These are phyloP conservation scores for Magnolia changhungtana DNA, from an alignment of 164 flowering plant genomes.

Conservation along the genomic window DNA sequence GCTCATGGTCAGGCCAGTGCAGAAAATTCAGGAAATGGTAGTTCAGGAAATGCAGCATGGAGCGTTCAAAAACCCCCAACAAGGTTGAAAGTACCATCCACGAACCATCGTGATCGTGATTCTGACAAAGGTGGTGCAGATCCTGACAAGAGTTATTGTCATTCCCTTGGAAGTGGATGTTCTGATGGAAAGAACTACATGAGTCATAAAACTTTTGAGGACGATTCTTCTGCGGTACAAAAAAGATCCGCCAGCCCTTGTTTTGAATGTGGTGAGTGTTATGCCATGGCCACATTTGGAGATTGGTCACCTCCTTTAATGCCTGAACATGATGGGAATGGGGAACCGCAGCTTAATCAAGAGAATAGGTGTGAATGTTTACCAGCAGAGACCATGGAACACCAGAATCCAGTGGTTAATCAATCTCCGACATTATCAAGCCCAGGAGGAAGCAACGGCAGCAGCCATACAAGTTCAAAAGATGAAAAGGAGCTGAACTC, in stretches of 20 bases:
- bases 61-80: slow-evolving; percentile 10
- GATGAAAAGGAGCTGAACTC: slow-evolving; percentile 33
- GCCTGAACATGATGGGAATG: slow-evolving; percentile 17
- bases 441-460: slow-evolving; percentile 30
- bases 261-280: slow-evolving; percentile 26
- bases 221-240: slow-evolving; percentile 9
- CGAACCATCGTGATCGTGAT: slow-evolving; percentile 5
- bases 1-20: not conserved
- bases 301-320: slow-evolving; percentile 11
- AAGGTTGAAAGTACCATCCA: slow-evolving; percentile 15
- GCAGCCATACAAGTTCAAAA: slow-evolving; percentile 32
- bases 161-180: slow-evolving; percentile 11
- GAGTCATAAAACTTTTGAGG: slow-evolving; percentile 6
- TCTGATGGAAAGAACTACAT: slow-evolving; percentile 9
- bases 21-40: not conserved
- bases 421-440: slow-evolving; percentile 18
- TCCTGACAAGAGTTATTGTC: slow-evolving; percentile 8
- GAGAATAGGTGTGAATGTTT: slow-evolving; percentile 13
- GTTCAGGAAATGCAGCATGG: not conserved
- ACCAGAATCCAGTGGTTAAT: slow-evolving; percentile 20
- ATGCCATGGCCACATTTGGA: slow-evolving; percentile 8
- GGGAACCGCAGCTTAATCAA: slow-evolving; percentile 9
- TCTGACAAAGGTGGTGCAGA: slow-evolving; percentile 8
- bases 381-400: slow-evolving; percentile 24
- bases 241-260: slow-evolving; percentile 11